These are phyloP conservation scores for Aspergillus cavernicola DNA, from an alignment of 495 filamentous ascomycete genomes.

Conservation along the genomic window DNA sequence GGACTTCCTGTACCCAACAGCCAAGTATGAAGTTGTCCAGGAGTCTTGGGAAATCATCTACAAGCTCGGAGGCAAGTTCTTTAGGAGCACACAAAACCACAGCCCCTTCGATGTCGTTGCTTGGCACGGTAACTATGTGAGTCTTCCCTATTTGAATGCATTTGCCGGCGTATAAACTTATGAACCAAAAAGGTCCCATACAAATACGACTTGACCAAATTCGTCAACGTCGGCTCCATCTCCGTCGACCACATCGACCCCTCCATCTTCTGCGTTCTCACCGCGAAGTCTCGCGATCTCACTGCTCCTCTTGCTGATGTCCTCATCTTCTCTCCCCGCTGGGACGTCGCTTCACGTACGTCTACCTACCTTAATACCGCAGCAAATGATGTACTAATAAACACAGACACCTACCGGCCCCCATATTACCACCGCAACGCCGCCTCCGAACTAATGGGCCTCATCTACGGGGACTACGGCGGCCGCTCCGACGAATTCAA, in stretches of 20 bases:
- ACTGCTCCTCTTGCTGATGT: slow-evolving; percentile 46
- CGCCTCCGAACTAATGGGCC: slow-evolving; percentile 48
- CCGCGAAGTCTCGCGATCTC: slow-evolving; percentile 41
- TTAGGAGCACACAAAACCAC: slow-evolving; percentile 46
- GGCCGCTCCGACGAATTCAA: slow-evolving; percentile 57
- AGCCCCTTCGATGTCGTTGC: slow-evolving; percentile 51
- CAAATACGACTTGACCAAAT: slow-evolving; percentile 51
- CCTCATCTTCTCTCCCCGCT: slow-evolving; percentile 47
- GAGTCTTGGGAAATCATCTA: slow-evolving; percentile 47
- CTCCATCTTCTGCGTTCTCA: slow-evolving; percentile 50
- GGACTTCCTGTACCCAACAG: slow-evolving; percentile 45
- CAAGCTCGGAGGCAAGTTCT: slow-evolving; percentile 50
- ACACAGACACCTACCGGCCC: slow-evolving; percentile 43
- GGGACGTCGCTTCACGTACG: slow-evolving; percentile 46
- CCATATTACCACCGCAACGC: slow-evolving; percentile 51
- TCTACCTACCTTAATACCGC: no score
- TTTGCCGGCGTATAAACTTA: no score
- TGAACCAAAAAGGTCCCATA: slow-evolving; percentile 40
- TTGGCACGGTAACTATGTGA: slow-evolving; percentile 51
- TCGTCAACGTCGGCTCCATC: slow-evolving; percentile 48
- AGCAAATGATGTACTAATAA: neutral
- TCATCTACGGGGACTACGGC: slow-evolving; percentile 51
- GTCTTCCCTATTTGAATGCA: neutral
- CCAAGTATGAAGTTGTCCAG: slow-evolving; percentile 37
- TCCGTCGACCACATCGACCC: slow-evolving; percentile 52